phyloP scores from a whole-genome alignment of 2,329 filamentous ascomycete species.

The Scytalidium lignicola region DNA sequence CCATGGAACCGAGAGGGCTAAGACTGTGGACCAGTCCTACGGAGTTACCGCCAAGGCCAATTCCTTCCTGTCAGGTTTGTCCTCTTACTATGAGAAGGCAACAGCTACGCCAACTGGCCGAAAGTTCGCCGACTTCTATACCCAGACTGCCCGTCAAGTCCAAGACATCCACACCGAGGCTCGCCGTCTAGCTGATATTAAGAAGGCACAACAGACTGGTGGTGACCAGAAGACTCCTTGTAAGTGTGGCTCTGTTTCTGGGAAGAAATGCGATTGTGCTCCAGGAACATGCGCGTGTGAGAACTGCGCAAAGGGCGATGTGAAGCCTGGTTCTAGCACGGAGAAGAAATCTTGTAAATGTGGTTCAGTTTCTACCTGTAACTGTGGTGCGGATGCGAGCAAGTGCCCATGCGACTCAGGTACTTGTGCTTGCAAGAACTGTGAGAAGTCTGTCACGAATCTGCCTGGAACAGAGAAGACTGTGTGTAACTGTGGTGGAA shows the following conservation, averaged over 20 bases:
- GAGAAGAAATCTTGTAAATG: constrained; percentile 34
- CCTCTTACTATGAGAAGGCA: constrained; percentile 94
- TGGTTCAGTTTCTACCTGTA: constrained; percentile 28
- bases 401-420: constrained; percentile 40
- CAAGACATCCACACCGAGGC: constrained; percentile 93
- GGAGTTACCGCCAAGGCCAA: constrained; percentile 71
- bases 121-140: constrained; percentile 84
- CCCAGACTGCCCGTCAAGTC: constrained; percentile 78
- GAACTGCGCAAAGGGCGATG: constrained; percentile 33
- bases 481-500: constrained; percentile 34
- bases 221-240: constrained; percentile 32
- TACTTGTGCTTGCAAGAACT: constrained; percentile 40
- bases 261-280: neutral
- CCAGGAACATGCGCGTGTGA: constrained; percentile 6
- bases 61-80: constrained; percentile 59
- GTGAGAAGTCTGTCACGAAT: constrained; percentile 38
- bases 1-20: constrained; percentile 82
- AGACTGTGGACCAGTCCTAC: constrained; percentile 78
- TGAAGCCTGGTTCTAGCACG: constrained; percentile 33
- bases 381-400: constrained; percentile 36
- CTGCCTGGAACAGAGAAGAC: constrained; percentile 34
- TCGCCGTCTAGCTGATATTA: constrained; percentile 78
- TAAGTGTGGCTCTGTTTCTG: constrained; percentile 32
- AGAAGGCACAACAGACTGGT: constrained; percentile 58
- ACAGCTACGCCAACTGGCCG: constrained; percentile 80